Percentiles rank a stretch among this genome's conserved stretches.
These are phyloP conservation scores for Curvularia verruculosa DNA, from an alignment of 2,329 filamentous ascomycete genomes.

Conservation along the genomic window DNA sequence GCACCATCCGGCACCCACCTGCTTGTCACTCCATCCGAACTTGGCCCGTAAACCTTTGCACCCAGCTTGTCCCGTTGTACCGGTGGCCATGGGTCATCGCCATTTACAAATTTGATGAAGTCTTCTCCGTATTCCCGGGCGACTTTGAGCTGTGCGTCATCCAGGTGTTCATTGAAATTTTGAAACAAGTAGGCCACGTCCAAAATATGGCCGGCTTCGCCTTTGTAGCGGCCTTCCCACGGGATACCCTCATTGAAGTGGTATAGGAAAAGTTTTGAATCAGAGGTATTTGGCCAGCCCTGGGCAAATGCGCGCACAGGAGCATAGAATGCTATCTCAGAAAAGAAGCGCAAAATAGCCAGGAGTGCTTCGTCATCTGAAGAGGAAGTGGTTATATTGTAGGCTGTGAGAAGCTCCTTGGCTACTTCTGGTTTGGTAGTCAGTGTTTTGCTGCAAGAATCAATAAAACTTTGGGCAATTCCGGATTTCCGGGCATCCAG, in stretches of 20 bases:
- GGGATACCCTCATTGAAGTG: constrained; percentile 46
- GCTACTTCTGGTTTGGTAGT: constrained; percentile 29
- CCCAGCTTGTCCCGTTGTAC: constrained; percentile 29
- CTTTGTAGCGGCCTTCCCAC: constrained; percentile 44
- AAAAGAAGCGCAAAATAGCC: constrained; percentile 52
- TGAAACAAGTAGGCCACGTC: constrained; percentile 45
- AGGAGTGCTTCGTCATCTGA: constrained; percentile 52
- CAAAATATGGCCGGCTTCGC: constrained; percentile 44
- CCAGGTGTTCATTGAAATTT: constrained; percentile 41
- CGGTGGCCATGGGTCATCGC: constrained; percentile 41
- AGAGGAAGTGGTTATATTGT: constrained; percentile 47
- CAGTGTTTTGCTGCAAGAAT: constrained; percentile 41
- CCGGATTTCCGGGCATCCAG: constrained; percentile 35
- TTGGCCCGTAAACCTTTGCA: constrained; percentile 42
- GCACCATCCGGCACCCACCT: constrained; percentile 35
- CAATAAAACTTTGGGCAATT: constrained; percentile 45
- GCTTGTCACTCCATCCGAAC: constrained; percentile 32
- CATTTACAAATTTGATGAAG: constrained; percentile 44
- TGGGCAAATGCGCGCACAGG: constrained; percentile 52
- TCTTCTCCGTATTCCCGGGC: constrained; percentile 36
- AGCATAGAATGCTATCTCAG: constrained; percentile 56
- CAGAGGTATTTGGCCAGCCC: constrained; percentile 38
- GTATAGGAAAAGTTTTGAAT: constrained; percentile 41
- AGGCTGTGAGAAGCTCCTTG: constrained; percentile 44
- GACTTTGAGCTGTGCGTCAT: constrained; percentile 29